Conservation (phyloP, 495 filamentous ascomycete genomes). For the Aspergillus wentii region DNA sequence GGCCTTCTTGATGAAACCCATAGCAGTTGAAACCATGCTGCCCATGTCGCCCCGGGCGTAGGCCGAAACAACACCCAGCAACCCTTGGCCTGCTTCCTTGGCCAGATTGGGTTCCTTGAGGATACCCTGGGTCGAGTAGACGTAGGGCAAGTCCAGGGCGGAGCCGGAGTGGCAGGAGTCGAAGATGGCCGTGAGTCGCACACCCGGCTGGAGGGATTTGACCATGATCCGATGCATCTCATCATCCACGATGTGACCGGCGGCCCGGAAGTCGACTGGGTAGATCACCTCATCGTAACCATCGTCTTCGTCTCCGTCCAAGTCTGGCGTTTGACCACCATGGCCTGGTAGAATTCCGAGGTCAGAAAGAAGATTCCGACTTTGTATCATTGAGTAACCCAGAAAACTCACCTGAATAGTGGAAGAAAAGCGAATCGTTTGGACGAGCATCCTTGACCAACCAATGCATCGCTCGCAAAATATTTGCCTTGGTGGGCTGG, state of each 20-base stretch:
- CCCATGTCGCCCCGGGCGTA: constrained; percentile 89
- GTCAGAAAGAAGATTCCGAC: background rate
- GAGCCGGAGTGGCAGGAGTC: constrained; percentile 99
- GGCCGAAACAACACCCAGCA: constrained; percentile 82
- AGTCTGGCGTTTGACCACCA: constrained; percentile 93
- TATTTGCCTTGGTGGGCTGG: constrained; percentile 94
- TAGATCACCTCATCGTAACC: constrained; percentile 99
- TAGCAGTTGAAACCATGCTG: constrained; percentile 71
- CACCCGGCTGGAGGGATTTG: constrained; percentile 69
- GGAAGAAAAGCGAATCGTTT: constrained; percentile 97
- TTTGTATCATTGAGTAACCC: no score
- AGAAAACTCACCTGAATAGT: constrained; percentile 79
- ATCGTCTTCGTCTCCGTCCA: constrained; percentile 91
- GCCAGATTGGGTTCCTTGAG: constrained; percentile 98
- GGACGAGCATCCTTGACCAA: constrained; percentile 90
- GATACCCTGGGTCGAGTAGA: constrained; percentile 91
- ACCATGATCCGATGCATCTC: constrained; percentile 99
- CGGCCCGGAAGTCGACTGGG: constrained; percentile 85
- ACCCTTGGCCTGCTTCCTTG: constrained; percentile 93
- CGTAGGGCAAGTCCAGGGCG: constrained; percentile 91
- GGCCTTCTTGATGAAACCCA: constrained; percentile 92
- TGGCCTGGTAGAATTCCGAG: constrained; percentile 55
- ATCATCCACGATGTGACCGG: constrained; percentile 94
- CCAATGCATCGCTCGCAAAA: constrained; percentile 97
- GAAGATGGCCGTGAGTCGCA: constrained; percentile 94